Evolutionary conservation across 495 filamentous ascomycete species (phyloP), one percentile per base, ranked within the genome.

Genomic region (Penicillium odoratum): DNA sequence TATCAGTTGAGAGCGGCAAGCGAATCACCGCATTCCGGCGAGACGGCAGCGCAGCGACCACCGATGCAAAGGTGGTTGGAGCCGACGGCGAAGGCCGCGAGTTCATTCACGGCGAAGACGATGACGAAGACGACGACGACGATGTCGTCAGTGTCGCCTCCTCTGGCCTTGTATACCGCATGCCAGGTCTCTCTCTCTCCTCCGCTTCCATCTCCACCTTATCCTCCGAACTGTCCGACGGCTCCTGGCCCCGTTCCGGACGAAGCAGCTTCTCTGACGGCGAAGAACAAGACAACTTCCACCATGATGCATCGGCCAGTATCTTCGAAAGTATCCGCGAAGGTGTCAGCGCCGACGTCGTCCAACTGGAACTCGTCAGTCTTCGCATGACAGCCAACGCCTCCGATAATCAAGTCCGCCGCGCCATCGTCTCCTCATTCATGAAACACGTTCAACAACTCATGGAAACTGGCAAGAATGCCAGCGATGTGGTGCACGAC

Each of bases 341-440:
- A 46, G 79, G 79, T 13, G 86, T 88, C 50, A 84, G 90, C 42
- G 85, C 91, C n/a, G 90, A 94, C 66, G 88, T 88, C 10, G 91
- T 94, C 8, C 88, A 90, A 62, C 79, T 98, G 10, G 94, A 99
- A 69, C 86, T 99, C 43, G 94, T 88, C 74, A 88, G 89, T 62
- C 81, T 97, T 36, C 85, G 93, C 6, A 89, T 99, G 74, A 88
- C 85, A 25, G 88, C 87, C 59, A 92, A 99, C 67, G 95, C 94
- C 6, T 90, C 88, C 3, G 93, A 96, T 61, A 80, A 87, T 63
- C 86, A 92, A 69, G 89, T 97, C 58, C 90, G 93, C 26, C 88
- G 88, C 4, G 91, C 94, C 4, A 85, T 97, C 29, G 90, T 88
- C 7, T 83, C 86, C 21, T 90, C 92, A 0, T 93, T 98, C 67